Conservation (phyloP, 1,284 basidiomycete genomes). For the Neotropicomus parvogracilis region DNA sequence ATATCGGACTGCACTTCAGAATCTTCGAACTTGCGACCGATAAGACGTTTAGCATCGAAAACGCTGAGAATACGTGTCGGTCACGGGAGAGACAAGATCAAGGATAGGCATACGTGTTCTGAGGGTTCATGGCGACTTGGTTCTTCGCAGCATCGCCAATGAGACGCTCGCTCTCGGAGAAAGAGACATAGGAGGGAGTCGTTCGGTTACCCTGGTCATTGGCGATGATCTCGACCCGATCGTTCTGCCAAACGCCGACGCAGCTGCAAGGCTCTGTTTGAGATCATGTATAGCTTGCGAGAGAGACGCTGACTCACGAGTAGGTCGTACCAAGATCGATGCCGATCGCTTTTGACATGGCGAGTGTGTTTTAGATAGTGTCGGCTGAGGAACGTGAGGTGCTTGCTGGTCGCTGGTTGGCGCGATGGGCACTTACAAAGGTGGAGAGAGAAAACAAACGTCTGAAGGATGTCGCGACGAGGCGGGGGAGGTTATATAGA, state of each 20-base stretch:
- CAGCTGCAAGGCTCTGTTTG: constrained; percentile 44
- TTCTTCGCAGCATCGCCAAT: constrained; percentile 97
- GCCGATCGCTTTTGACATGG: constrained; percentile 82
- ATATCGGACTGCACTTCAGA: constrained; percentile 90
- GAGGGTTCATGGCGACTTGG: constrained; percentile 85
- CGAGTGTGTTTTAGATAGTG: constrained; percentile 4
- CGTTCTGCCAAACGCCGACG: constrained; percentile 96
- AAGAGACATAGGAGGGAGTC: constrained; percentile 91
- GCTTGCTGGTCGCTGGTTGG: not conserved
- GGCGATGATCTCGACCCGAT: constrained; percentile 97
- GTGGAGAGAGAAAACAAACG: constrained; percentile 10
- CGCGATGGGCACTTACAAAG: constrained; percentile 18
- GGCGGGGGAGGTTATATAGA: constrained; percentile 34
- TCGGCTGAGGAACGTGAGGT: constrained; percentile 1
- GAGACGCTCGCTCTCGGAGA: constrained; percentile 91
- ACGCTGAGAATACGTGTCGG: constrained; percentile 45
- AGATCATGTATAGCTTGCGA: not conserved
- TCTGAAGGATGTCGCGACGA: constrained; percentile 5
- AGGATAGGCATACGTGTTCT: constrained; percentile 55
- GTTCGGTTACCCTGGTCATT: constrained; percentile 98
- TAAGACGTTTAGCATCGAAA: constrained; percentile 89
- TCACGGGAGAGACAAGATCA: constrained; percentile 11
- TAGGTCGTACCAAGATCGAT: constrained; percentile 89
- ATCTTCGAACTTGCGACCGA: constrained; percentile 84
- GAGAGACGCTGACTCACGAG: constrained; percentile 50